These are phyloP conservation scores for Dactylonectria macrodidyma DNA, from an alignment of 2,329 filamentous ascomycete species.

Conservation along the genomic window DNA sequence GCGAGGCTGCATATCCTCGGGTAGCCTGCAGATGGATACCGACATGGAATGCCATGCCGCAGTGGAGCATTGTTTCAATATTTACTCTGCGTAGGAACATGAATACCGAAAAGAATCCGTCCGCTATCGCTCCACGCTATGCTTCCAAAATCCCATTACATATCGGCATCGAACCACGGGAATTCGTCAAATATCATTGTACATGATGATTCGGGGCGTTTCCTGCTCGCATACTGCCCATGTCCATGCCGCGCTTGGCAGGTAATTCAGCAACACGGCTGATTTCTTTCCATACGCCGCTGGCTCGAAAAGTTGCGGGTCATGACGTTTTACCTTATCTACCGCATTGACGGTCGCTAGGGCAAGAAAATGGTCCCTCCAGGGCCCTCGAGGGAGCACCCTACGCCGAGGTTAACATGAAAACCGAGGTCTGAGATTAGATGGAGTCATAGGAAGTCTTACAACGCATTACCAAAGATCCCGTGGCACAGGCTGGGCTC, in stretches of 20 bases:
- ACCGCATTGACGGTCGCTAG: slow-evolving; percentile 71
- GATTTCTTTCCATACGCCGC: slow-evolving; percentile 55
- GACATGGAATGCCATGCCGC: slow-evolving; percentile 25
- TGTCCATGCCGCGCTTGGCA: slow-evolving; percentile 56
- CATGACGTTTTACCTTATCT: slow-evolving; percentile 56
- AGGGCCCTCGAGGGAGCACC: slow-evolving; percentile 50
- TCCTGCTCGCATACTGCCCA: slow-evolving; percentile 54
- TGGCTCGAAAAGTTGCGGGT: slow-evolving; percentile 53
- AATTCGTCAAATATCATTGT: slow-evolving; percentile 52
- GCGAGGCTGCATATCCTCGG: slow-evolving; percentile 37
- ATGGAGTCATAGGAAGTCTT: slow-evolving; percentile 50
- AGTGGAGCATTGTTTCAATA: slow-evolving; percentile 21
- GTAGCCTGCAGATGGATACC: slow-evolving; percentile 32
- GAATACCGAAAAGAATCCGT: slow-evolving; percentile 28
- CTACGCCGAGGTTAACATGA: slow-evolving; percentile 44
- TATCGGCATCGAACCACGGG: slow-evolving; percentile 20
- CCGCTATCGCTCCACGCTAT: slow-evolving; percentile 27
- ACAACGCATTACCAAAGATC: slow-evolving; percentile 75
- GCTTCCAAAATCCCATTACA: slow-evolving; percentile 2
- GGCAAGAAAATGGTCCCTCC: slow-evolving; percentile 69
- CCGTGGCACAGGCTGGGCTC: slow-evolving; percentile 78
- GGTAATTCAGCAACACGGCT: slow-evolving; percentile 53
- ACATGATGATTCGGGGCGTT: slow-evolving; percentile 54
- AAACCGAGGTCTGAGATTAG: slow-evolving; percentile 32
- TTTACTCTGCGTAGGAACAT: slow-evolving; percentile 2